phyloP scores from a whole-genome alignment of 805 yeast genomes.

The Starmerella powellii region DNA sequence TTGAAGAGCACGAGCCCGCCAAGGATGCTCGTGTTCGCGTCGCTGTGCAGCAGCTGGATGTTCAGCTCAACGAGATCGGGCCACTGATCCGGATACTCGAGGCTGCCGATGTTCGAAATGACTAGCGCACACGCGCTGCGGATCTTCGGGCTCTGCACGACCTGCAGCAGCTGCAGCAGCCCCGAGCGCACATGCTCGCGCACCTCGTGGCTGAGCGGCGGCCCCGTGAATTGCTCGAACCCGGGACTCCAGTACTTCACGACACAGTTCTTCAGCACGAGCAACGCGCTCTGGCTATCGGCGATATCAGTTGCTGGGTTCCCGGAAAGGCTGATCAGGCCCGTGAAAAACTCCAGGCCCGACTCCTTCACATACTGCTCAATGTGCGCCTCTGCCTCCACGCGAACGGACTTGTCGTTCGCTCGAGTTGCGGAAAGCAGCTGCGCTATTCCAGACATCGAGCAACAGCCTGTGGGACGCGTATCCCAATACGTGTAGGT shows the following conservation, averaged over 20 bases:
- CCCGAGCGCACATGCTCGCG: constrained; percentile 42
- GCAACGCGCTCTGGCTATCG: constrained; percentile 39
- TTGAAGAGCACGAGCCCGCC: constrained; percentile 30
- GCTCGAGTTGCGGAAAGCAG: constrained; percentile 16
- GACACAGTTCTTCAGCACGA: constrained; percentile 55
- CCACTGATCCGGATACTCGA: constrained; percentile 95
- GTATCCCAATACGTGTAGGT: no score
- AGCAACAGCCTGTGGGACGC: not conserved
- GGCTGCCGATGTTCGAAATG: constrained; percentile 71
- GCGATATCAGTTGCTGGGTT: constrained; percentile 27
- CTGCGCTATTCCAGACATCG: constrained; percentile 3
- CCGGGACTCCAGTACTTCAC: constrained; percentile 76
- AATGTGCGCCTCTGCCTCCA: constrained; percentile 13
- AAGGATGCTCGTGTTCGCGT: constrained; percentile 36
- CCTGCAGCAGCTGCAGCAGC: constrained; percentile 40
- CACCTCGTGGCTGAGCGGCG: constrained; percentile 42
- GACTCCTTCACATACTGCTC: constrained; percentile 1
- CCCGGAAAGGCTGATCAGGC: constrained; percentile 13
- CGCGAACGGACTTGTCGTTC: constrained; percentile 5
- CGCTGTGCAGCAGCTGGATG: constrained; percentile 28
- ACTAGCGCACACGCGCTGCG: constrained; percentile 59
- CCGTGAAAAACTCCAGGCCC: constrained; percentile 14
- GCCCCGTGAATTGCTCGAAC: constrained; percentile 60
- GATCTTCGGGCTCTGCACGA: constrained; percentile 36
- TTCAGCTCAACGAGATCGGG: constrained; percentile 40